These are phyloP conservation scores for Fusarium acutatum DNA, from an alignment of 2,329 filamentous ascomycete genomes.

Conservation along the genomic window DNA sequence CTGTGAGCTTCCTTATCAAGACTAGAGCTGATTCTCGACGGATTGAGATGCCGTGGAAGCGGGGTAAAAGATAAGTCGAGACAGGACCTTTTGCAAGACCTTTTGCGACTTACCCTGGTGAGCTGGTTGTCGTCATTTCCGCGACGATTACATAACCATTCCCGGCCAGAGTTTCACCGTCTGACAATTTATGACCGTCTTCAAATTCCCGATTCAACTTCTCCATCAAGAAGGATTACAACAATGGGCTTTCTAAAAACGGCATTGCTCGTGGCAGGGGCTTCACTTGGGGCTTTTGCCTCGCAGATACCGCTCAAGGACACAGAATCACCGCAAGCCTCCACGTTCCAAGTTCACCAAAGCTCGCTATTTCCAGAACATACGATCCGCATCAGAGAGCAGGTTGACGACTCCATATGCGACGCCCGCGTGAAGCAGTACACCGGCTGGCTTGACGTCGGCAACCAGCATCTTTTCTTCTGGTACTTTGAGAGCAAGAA, in stretches of 20 bases:
- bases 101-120: background rate
- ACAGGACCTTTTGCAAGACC: background rate
- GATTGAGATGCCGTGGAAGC: background rate
- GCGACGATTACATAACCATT: background rate
- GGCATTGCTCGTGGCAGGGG: background rate
- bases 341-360: constrained; percentile 6
- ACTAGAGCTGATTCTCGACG: background rate
- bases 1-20: constrained; percentile 11
- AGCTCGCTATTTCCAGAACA: constrained; percentile 15
- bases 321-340: background rate
- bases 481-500: constrained; percentile 36
- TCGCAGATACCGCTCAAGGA: background rate
- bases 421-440: constrained; percentile 34
- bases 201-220: background rate
- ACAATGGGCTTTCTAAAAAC: constrained; percentile 6
- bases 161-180: background rate
- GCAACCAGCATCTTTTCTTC: constrained; percentile 32
- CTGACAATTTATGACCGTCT: background rate
- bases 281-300: background rate
- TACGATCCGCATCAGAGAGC: constrained; percentile 30
- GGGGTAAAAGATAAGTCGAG: background rate
- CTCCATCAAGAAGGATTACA: background rate
- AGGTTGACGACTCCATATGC: constrained; percentile 18
- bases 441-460: constrained; percentile 28
- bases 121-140: background rate